phyloP scores from a whole-genome alignment of 257 asterid genomes.

The Nemophila menziesii region DNA sequence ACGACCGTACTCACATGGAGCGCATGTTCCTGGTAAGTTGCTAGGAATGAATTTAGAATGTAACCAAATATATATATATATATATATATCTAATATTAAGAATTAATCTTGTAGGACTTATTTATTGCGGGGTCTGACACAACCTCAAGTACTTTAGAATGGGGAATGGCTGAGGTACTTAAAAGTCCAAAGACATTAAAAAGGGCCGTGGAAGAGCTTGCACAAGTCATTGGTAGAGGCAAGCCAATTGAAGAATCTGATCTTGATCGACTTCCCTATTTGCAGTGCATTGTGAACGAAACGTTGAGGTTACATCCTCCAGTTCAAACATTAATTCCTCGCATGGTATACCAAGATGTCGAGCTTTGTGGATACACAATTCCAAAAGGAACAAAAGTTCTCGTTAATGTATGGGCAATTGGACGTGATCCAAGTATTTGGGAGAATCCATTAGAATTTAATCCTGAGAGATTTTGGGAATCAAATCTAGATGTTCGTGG shows the following conservation, averaged over 20 bases:
- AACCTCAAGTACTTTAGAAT: constrained; percentile 22
- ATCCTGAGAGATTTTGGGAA: no score
- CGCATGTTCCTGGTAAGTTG: constrained; percentile 51
- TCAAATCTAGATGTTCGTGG: constrained; percentile 45
- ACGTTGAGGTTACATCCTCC: background rate
- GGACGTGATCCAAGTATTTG: no score
- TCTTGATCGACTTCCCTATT: constrained; percentile 42
- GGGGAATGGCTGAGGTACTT: background rate
- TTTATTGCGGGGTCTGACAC: constrained; percentile 66
- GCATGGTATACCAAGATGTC: constrained; percentile 36
- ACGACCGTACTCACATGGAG: constrained; percentile 46
- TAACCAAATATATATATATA: background rate
- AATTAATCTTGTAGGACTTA: constrained; percentile 30
- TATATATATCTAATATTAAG: no score
- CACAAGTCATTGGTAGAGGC: no score
- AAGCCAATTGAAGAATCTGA: constrained; percentile 45
- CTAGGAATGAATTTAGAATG: background rate
- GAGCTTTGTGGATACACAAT: no score
- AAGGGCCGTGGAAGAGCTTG: constrained; percentile 47
- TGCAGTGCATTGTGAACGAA: constrained; percentile 40
- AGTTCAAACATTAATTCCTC: constrained; percentile 57
- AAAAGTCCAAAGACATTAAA: constrained; percentile 17
- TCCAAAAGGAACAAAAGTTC: constrained; percentile 41
- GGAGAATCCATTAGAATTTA: no score
- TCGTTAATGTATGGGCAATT: constrained; percentile 44